phyloP scores from a whole-genome alignment of 108 stramenopile genomes.

The Skeletonema menzelii region DNA sequence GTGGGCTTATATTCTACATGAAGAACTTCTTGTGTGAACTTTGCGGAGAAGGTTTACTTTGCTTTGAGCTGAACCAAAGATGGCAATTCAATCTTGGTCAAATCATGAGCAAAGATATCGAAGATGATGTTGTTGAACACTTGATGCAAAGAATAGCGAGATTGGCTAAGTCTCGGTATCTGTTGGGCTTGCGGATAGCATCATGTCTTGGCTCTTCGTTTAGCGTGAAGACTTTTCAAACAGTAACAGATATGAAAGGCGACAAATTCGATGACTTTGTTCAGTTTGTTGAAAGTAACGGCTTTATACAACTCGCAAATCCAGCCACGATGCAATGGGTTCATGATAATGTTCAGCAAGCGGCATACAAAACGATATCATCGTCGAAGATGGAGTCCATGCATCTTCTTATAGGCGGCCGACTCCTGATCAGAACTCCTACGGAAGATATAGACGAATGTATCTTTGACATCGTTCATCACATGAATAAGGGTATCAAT shows the following conservation, averaged over 20 bases:
- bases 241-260: slow-evolving; percentile 1
- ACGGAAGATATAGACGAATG: slow-evolving; percentile 4
- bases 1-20: slow-evolving; percentile 18
- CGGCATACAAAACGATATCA: slow-evolving; percentile 22
- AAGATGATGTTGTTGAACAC: slow-evolving; percentile 13
- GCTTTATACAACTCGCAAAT: slow-evolving; percentile 12
- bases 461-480: slow-evolving; percentile 26
- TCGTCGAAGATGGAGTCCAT: background rate
- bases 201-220: slow-evolving; percentile 33
- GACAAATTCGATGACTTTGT: slow-evolving; percentile 3
- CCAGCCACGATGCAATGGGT: background rate
- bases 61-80: slow-evolving; percentile 4
- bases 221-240: slow-evolving; percentile 6
- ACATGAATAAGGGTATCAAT: slow-evolving; percentile 21
- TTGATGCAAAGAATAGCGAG: slow-evolving; percentile 1
- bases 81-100: slow-evolving; percentile 22
- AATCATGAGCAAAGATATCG: slow-evolving; percentile 9
- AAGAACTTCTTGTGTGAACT: slow-evolving; percentile 22
- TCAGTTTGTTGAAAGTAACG: background rate
- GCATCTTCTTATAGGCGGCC: slow-evolving; percentile 17
- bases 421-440: background rate
- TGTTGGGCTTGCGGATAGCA: slow-evolving; percentile 16
- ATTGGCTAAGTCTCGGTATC: slow-evolving; percentile 3
- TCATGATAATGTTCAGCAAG: slow-evolving; percentile 23
- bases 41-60: slow-evolving; percentile 21